Evolutionary conservation across 164 flowering plant genomes (phyloP), one percentile per base, ranked within the genome.

Genomic region (Brasenia schreberi): DNA sequence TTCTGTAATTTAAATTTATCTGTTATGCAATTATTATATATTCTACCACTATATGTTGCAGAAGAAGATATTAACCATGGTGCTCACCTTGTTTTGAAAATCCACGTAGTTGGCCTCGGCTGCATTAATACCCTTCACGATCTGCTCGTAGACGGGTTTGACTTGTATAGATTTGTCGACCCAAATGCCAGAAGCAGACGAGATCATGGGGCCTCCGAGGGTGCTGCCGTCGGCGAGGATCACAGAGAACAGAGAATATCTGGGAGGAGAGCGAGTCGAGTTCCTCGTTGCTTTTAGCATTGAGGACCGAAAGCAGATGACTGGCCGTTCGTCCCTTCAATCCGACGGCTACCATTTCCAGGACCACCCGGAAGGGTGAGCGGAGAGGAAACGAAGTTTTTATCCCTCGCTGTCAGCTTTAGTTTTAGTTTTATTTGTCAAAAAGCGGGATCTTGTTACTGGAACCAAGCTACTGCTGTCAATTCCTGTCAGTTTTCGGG

Each of bases 151-250:
- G 66, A 75, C 70, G 65, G 81, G 72, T 69, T 80, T 86, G 56
- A 88, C 62, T 68, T 80, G 62, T 45, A 84, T 74, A 27, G 84
- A 73, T 64, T 69, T 75, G 58, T 88, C 87, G 18, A 85, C 65
- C 95, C 97, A 90, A 42, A 84, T 80, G 0, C 90, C 87, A 63
- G 85, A 84, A 12, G 82, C 87, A 10, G 81, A 81, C 1, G 81
- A 72, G 78, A 90, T 59, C 9, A 44, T 65, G 5, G 90, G 92
- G 19, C 92, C 97, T 42, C 95, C 90, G 18, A 23, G 59, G 19
- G 66, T 64, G 65, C 79, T 68, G 4, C 82, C 92, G 49, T 90
- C 90, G 49, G 89, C 75, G 33, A 84, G 73, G 18, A 84, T 76
- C 12, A 78, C 64, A 45, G 78, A n/a, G n/a, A n/a, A n/a, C 59